A percentile compares a stretch with the other conserved stretches of the same genome.
These are phyloP conservation scores for Zoysia japonica DNA, from an alignment of 176 grass and related monocot genomes.

Conservation along the genomic window DNA sequence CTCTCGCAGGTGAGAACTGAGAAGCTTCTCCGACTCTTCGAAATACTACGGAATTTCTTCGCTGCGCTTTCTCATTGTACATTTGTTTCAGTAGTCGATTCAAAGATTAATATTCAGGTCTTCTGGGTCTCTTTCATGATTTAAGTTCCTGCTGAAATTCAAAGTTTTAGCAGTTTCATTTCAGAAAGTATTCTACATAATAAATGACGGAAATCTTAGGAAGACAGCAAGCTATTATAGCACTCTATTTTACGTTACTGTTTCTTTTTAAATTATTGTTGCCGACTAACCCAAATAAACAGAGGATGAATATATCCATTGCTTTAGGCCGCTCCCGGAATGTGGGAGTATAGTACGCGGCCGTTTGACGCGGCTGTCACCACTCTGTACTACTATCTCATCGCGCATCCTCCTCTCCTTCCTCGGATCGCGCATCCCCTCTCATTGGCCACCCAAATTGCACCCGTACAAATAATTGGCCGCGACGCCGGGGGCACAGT, in stretches of 20 bases:
- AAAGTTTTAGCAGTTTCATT: too few relatives aligned
- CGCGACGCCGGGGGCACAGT: not conserved
- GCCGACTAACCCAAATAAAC: too few relatives aligned
- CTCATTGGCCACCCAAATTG: constrained; percentile 20
- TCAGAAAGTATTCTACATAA: too few relatives aligned
- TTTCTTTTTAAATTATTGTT: too few relatives aligned
- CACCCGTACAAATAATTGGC: constrained; percentile 39
- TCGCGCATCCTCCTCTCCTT: not conserved
- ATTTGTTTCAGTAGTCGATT: not conserved
- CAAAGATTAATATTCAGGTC: not conserved
- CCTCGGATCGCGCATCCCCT: not conserved
- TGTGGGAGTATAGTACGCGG: constrained; percentile 15
- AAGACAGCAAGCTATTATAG: too few relatives aligned
- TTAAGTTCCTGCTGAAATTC: too few relatives aligned
- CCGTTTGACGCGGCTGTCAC: not conserved
- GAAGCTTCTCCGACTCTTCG: not conserved
- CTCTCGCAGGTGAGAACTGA: too few relatives aligned
- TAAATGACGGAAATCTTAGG: too few relatives aligned
- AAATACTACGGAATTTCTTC: not conserved
- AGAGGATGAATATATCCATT: too few relatives aligned
- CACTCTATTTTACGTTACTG: too few relatives aligned
- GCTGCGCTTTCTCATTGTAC: not conserved
- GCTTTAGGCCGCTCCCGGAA: constrained; percentile 29
- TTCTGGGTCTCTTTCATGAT: too few relatives aligned
- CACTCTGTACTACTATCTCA: not conserved